phyloP scores from a whole-genome alignment of 257 asterid genomes.

The Scutellaria minor region DNA sequence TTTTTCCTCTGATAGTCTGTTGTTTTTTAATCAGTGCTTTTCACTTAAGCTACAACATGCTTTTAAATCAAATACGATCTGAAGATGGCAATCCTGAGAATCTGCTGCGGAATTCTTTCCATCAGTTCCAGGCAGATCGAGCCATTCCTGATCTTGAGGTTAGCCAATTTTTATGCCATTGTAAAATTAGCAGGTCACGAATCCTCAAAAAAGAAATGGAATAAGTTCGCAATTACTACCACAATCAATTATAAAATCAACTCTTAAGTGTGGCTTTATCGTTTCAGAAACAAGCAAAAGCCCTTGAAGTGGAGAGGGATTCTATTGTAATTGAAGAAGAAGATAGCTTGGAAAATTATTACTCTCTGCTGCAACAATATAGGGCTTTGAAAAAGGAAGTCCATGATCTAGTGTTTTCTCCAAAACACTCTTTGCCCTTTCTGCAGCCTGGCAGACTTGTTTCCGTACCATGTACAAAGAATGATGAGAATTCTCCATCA shows the following conservation, averaged over 20 bases:
- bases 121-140: slow-evolving; percentile 94
- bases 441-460: slow-evolving; percentile 96
- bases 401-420: slow-evolving; percentile 63
- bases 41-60: slow-evolving; percentile 97
- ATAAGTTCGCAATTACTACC: too few species aligned
- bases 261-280: slow-evolving; percentile 33
- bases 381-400: slow-evolving; percentile 75
- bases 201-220: too few species aligned
- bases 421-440: slow-evolving; percentile 87
- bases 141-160: slow-evolving; percentile 96
- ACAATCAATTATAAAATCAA: not conserved
- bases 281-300: slow-evolving; percentile 82
- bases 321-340: slow-evolving; percentile 90
- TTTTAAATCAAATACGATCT: slow-evolving; percentile 89
- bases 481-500: slow-evolving; percentile 55
- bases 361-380: slow-evolving; percentile 81
- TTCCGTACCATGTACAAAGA: slow-evolving; percentile 61
- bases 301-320: slow-evolving; percentile 78
- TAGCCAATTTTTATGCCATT: slow-evolving; percentile 33
- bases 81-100: slow-evolving; percentile 97
- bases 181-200: slow-evolving; percentile 11
- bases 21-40: slow-evolving; percentile 74
- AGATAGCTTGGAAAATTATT: slow-evolving; percentile 82
- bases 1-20: slow-evolving; percentile 27
- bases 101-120: slow-evolving; percentile 91